Evolutionary conservation across 495 filamentous ascomycete genomes (phyloP).

Genomic region (Penicillium longicatenatum): DNA sequence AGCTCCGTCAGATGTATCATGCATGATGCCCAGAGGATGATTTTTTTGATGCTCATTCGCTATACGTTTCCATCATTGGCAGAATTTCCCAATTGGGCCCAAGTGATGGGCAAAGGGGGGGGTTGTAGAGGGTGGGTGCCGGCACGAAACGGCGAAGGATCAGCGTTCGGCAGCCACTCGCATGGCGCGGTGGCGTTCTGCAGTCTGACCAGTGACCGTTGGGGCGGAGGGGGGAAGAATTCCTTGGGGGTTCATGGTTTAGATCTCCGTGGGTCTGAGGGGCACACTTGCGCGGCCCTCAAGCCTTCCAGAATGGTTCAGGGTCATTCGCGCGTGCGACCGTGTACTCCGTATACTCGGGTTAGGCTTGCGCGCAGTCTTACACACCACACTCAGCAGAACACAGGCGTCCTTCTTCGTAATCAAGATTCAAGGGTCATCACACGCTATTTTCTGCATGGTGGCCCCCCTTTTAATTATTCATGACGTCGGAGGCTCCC

Average conservation of each 20-base stretch:
- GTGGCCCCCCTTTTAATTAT: background rate
- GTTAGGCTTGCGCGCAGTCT: background rate
- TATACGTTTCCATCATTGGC: background rate
- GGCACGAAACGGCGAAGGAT: conserved; percentile 10
- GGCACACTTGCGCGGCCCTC: conserved; percentile 20
- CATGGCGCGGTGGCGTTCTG: conserved; percentile 18
- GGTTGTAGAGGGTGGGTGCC: conserved; percentile 9
- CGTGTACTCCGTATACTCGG: background rate
- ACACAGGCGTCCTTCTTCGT: background rate
- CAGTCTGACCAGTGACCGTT: conserved; percentile 22
- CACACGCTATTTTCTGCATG: conserved; percentile 1
- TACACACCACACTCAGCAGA: background rate
- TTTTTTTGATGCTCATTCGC: background rate
- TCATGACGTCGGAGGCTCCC: conserved; percentile 25
- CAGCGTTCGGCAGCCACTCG: conserved; percentile 11
- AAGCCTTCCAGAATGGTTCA: background rate
- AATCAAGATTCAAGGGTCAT: background rate
- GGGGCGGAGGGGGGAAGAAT: background rate
- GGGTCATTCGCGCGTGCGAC: background rate
- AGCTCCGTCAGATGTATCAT: conserved; percentile 5
- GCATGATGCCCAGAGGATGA: background rate
- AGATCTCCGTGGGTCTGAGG: conserved; percentile 18
- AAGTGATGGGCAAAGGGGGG: background rate
- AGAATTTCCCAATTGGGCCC: background rate
- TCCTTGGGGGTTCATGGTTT: conserved; percentile 2